Conservation (phyloP, 2,329 filamentous ascomycete genomes). For the Fusarium hostae region DNA sequence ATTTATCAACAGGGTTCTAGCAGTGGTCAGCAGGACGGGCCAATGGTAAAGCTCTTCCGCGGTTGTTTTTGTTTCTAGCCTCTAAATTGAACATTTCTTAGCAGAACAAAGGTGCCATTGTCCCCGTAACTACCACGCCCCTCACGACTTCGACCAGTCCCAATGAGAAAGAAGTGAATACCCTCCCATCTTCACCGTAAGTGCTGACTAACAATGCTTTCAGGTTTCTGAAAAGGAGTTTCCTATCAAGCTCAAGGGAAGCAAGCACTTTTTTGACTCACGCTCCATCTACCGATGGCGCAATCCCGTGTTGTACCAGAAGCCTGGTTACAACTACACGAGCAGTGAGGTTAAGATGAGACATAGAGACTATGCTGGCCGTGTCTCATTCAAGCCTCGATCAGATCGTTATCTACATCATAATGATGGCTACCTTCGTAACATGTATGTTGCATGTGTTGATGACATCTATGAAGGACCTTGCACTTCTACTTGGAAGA, state of each 20-base stretch:
- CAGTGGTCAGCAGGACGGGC: constrained; percentile 39
- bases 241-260: constrained; percentile 41
- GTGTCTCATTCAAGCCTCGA: constrained; percentile 34
- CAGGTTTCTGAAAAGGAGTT: constrained; percentile 42
- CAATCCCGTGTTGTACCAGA: constrained; percentile 41
- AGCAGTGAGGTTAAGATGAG: constrained; percentile 27
- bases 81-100: constrained; percentile 41
- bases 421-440: constrained; percentile 42
- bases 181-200: background rate
- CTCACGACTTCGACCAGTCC: constrained; percentile 18
- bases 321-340: constrained; percentile 36
- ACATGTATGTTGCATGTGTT: constrained; percentile 42
- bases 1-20: constrained; percentile 36
- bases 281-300: constrained; percentile 35
- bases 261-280: constrained; percentile 36
- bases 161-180: constrained; percentile 35
- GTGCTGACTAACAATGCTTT: constrained; percentile 10
- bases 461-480: constrained; percentile 42
- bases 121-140: constrained; percentile 26
- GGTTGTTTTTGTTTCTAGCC: constrained; percentile 43
- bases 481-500: constrained; percentile 44
- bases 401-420: constrained; percentile 44
- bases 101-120: constrained; percentile 35
- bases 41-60: constrained; percentile 46
- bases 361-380: constrained; percentile 42